These are phyloP conservation scores for Eucalyptus regnans DNA, from an alignment of 345 rosid species.

Conservation along the genomic window DNA sequence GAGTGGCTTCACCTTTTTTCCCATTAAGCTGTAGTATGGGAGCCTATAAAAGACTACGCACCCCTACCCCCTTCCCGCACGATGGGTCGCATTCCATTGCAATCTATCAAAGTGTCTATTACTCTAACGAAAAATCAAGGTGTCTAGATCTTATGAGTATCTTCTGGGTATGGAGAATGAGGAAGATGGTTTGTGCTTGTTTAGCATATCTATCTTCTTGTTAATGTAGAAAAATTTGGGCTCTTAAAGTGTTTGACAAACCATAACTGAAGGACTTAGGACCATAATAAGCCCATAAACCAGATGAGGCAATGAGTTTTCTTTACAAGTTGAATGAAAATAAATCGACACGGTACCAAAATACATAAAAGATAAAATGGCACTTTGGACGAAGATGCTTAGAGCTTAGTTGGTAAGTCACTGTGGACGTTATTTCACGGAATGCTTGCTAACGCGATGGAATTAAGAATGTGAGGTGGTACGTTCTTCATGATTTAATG, in stretches of 20 bases:
- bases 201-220: background rate
- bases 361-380: background rate
- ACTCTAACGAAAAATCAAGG: background rate
- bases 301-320: background rate
- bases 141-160: background rate
- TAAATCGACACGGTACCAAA: rapidly evolving
- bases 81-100: background rate
- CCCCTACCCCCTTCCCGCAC: background rate
- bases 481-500: background rate
- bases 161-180: background rate
- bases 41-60: background rate
- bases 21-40: background rate
- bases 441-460: rapidly evolving
- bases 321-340: background rate
- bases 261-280: background rate
- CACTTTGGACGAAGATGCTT: background rate
- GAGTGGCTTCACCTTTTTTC: background rate
- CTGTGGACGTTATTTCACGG: rapidly evolving
- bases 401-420: background rate
- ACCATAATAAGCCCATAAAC: background rate
- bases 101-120: background rate
- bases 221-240: background rate
- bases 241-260: background rate
- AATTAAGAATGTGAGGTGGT: background rate
- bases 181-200: background rate